Conservation (phyloP, 306 rosid genomes). For the Vicia villosa region DNA sequence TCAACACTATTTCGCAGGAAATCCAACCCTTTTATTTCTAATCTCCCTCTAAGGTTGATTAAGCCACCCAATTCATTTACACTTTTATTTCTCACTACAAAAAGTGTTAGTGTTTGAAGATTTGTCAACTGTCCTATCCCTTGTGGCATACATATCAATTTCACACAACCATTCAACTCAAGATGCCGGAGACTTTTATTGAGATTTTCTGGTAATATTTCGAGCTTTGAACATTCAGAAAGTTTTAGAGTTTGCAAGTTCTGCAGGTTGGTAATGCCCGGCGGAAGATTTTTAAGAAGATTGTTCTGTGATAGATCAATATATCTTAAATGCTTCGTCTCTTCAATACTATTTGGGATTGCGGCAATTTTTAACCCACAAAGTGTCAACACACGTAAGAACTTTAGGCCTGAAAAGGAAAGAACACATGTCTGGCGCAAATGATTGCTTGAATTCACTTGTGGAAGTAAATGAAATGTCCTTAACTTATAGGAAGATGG, state of each 20-base stretch:
- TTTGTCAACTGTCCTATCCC: conserved; percentile 19
- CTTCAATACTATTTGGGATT: conserved; percentile 18
- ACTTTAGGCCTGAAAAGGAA: conserved; percentile 11
- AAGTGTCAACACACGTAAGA: conserved; percentile 35
- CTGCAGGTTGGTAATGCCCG: not conserved
- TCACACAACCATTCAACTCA: conserved; percentile 23
- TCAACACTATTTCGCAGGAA: not conserved
- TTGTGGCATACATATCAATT: conserved; percentile 29
- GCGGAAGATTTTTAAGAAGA: conserved; percentile 30
- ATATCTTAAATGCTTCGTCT: conserved; percentile 42
- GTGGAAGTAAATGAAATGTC: not conserved
- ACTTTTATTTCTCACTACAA: not conserved
- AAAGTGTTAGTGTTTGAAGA: conserved; percentile 34
- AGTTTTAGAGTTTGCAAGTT: conserved; percentile 38
- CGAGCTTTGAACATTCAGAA: not conserved
- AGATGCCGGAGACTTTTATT: conserved; percentile 36
- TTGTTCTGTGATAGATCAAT: conserved; percentile 22
- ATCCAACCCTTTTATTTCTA: not conserved
- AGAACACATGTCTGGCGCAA: no score
- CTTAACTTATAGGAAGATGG: conserved; percentile 28
- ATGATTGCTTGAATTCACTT: not conserved
- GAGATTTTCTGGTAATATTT: conserved; percentile 32
- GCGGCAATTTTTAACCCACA: not conserved
- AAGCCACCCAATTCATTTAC: conserved; percentile 28
- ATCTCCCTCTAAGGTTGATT: conserved; percentile 36